Percentiles rank a stretch among this genome's conserved stretches.
phyloP scores from a whole-genome alignment of 257 asterid genomes.

The Petrea volubilis region DNA sequence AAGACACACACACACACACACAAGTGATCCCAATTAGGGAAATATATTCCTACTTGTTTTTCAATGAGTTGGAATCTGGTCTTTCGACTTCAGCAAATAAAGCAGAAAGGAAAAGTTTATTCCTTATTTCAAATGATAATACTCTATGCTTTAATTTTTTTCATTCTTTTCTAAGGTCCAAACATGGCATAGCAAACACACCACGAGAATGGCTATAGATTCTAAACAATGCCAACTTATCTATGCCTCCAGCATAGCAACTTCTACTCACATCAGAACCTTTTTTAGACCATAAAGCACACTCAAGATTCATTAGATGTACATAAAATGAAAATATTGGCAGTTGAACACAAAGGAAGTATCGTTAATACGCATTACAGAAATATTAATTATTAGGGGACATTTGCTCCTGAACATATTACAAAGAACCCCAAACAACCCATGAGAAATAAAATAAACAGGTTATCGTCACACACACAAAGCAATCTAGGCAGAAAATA shows the following conservation, averaged over 20 bases:
- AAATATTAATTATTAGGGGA: not conserved
- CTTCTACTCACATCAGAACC: not conserved
- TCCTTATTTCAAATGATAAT: no score
- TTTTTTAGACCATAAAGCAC: not conserved
- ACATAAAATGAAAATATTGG: not conserved
- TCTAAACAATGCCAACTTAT: not conserved
- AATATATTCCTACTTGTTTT: not conserved
- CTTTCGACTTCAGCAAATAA: no score
- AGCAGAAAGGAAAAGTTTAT: no score
- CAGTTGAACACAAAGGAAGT: not conserved
- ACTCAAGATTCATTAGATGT: not conserved
- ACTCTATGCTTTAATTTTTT: no score
- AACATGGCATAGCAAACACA: not conserved
- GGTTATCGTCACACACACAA: not conserved
- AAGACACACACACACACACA: not conserved
- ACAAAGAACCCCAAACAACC: not conserved
- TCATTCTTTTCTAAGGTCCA: no score
- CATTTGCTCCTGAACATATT: not conserved
- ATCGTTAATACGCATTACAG: not conserved
- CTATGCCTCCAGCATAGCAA: not conserved
- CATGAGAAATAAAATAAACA: no score
- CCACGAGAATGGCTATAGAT: not conserved
- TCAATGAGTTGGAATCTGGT: constrained; percentile 17
- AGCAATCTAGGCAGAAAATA: not conserved
- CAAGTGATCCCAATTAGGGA: not conserved